A percentile compares a stretch with the other conserved stretches of the same genome.
Conservation (phyloP, 2,329 filamentous ascomycete species). For the Botrytis paeoniae region DNA sequence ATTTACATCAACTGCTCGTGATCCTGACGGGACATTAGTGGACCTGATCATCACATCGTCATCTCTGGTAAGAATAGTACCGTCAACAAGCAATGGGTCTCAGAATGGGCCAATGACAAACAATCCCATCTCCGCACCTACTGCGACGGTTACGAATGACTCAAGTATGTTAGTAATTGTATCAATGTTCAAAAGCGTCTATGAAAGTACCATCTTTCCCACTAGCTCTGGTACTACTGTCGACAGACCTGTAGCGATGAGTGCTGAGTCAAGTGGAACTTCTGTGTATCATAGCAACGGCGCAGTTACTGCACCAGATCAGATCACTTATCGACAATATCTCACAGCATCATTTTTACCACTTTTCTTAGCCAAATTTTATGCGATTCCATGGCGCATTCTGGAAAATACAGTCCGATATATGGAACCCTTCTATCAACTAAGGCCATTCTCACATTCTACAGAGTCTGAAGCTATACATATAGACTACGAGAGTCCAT, state of each 20-base stretch:
- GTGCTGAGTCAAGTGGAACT: constrained; percentile 9
- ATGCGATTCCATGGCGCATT: constrained; percentile 4
- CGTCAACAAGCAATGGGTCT: not conserved
- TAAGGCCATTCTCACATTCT: not conserved
- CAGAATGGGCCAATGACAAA: not conserved
- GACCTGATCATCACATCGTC: not conserved
- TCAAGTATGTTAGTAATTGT: not conserved
- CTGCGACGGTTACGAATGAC: no score
- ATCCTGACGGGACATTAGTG: not conserved
- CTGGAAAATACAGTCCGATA: not conserved
- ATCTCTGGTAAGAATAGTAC: not conserved
- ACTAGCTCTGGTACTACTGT: not conserved
- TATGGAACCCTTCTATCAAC: constrained; percentile 7
- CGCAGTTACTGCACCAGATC: not conserved
- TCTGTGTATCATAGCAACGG: not conserved
- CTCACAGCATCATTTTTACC: constrained; percentile 9
- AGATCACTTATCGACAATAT: constrained; percentile 2
- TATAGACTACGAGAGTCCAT: constrained; percentile 1
- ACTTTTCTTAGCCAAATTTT: not conserved
- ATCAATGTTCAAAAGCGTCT: constrained; percentile 6
- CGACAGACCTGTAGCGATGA: not conserved
- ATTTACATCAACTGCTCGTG: not conserved
- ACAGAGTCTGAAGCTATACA: not conserved
- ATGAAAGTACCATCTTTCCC: not conserved
- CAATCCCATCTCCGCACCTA: not conserved